These are phyloP conservation scores for Triticum urartu DNA, from an alignment of 176 grass and related monocot species.

Conservation along the genomic window DNA sequence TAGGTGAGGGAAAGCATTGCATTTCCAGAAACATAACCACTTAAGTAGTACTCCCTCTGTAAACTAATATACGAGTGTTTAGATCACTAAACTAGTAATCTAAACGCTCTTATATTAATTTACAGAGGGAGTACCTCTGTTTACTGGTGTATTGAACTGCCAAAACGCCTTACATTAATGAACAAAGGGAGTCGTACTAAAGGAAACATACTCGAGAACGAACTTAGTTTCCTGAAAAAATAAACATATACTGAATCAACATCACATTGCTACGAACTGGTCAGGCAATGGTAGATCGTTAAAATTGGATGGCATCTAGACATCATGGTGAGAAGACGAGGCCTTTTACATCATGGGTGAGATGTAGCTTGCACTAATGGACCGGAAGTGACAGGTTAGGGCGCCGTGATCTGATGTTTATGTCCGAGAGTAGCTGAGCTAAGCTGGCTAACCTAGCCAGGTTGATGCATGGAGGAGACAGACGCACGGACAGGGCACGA, in stretches of 20 bases:
- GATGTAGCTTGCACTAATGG: not conserved
- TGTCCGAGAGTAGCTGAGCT: constrained; percentile 2
- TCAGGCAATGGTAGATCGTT: not conserved
- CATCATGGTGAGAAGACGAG: not conserved
- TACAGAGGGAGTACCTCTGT: too few relatives aligned
- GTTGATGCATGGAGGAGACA: not conserved
- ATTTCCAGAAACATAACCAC: not conserved
- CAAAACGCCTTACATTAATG: too few relatives aligned
- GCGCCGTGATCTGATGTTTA: constrained; percentile 8
- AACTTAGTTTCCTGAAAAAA: not conserved
- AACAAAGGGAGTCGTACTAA: too few relatives aligned
- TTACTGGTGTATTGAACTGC: too few relatives aligned
- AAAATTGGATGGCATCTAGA: not conserved
- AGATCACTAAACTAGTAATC: too few relatives aligned
- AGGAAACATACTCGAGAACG: not conserved
- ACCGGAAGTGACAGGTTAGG: not conserved
- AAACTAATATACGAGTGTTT: too few relatives aligned
- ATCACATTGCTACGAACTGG: too few relatives aligned
- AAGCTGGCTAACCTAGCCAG: not conserved
- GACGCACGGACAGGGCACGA: not conserved
- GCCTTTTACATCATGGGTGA: not conserved
- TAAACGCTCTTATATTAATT: too few relatives aligned
- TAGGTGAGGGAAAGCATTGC: too few relatives aligned
- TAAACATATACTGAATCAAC: too few relatives aligned
- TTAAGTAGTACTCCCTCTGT: not conserved